Evolutionary conservation across 169 alveolate genomes (phyloP), one percentile per base, ranked within the genome.

Genomic region (Eimeria acervulina): DNA sequence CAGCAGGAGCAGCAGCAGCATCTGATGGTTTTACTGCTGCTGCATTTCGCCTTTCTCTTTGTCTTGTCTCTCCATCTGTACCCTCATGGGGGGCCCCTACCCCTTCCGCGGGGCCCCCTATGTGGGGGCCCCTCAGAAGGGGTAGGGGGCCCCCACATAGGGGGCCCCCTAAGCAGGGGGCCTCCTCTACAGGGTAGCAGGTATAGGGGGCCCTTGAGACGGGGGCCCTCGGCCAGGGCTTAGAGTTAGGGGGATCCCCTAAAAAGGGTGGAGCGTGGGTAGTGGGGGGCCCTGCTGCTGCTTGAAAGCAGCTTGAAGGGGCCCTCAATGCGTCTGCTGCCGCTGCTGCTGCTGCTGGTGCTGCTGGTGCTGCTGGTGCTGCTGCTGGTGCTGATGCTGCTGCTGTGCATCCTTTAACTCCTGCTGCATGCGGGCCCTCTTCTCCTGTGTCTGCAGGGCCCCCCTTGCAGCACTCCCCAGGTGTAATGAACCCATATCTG

Each of bases 211-310:
- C 23, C 63, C 89, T 78, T 7, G 66, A 78, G 63, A 78, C 89
- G 36, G 89, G 89, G 63, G 89, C 52, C 89, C 89, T 78, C 31
- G 89, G 89, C 89, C 89, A 78, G 31, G 89, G 89, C 33, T 78
- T 78, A 31, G 89, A 59, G 33, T 78, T 63, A 38, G 89, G 63
- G 63, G 89, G 55, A 55, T 78, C 89, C 21, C 89, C 89, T 1
- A 2, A 12, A 23, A 78, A 78, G 61, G 63, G 89, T 36, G 7
- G 7, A 4, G 0, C 89, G 21, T 42, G 63, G 26, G 31, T 55
- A 38, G 33, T 15, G 21, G 33, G 59, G 89, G 63, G 36, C 66
- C 89, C 89, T 72, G 84, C 84, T n/a, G 52, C 47, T 19, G 26
- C n/a, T 23, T 72, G 84, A n/a, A 51, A 17, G 59, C 0, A 51